Conservation (phyloP, 768 basidiomycete species). For the Russula vinacea region DNA sequence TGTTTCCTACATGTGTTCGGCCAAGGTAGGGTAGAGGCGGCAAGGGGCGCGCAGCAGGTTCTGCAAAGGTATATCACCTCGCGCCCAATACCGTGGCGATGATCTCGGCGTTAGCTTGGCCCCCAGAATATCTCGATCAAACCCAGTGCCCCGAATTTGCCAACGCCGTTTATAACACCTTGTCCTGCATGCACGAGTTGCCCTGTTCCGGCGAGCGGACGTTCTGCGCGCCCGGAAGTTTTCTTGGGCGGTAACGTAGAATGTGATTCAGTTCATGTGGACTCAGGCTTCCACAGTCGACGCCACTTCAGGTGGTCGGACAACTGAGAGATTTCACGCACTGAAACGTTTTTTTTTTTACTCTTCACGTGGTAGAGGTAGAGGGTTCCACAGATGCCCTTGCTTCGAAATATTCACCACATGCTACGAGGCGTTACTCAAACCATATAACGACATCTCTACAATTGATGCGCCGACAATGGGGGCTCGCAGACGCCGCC, state of each 20-base stretch:
- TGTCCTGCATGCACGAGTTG: neutral
- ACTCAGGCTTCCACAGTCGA: neutral
- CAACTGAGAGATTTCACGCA: neutral
- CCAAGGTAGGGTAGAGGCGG: neutral
- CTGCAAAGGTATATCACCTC: constrained; percentile 2
- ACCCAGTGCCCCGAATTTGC: neutral
- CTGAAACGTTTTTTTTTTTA: constrained; percentile 10
- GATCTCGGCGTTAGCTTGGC: constrained; percentile 18
- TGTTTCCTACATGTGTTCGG: neutral
- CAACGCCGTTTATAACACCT: neutral
- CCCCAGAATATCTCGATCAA: neutral
- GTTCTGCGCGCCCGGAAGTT: neutral
- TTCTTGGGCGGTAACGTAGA: neutral
- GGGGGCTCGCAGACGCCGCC: constrained; percentile 2
- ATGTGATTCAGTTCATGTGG: neutral
- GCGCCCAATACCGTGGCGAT: constrained; percentile 1
- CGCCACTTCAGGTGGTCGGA: neutral
- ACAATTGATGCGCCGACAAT: constrained; percentile 3
- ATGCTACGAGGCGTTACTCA: neutral
- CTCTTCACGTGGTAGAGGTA: neutral
- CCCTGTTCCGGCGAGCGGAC: neutral
- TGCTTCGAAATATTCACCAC: neutral
- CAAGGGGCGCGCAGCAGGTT: neutral
- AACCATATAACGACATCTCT: constrained; percentile 15
- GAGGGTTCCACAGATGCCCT: neutral